Evolutionary conservation across 2,329 filamentous ascomycete species (phyloP).

Genomic region (Thielaviopsis populi): DNA sequence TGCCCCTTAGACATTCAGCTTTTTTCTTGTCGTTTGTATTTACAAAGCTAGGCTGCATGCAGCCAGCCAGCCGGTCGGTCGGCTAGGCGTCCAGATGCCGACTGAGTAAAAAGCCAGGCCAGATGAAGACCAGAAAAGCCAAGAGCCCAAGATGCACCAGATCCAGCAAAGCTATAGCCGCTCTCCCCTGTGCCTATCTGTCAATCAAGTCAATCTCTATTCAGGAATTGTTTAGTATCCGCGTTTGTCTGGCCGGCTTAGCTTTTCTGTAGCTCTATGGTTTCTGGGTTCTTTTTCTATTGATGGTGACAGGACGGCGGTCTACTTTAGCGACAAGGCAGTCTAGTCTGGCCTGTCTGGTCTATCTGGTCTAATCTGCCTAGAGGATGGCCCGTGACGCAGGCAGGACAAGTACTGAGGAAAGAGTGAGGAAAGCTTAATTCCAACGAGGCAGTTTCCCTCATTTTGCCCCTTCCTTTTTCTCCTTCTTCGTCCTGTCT

Average conservation of each 20-base stretch:
- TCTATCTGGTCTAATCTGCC: background rate
- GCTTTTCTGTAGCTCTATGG: background rate
- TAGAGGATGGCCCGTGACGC: background rate
- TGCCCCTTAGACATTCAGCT: background rate
- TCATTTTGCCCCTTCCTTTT: background rate
- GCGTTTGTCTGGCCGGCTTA: too few species aligned
- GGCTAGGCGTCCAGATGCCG: too few species aligned
- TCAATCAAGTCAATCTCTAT: background rate
- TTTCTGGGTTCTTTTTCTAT: background rate
- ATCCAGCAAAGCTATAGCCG: background rate
- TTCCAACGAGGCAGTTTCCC: background rate
- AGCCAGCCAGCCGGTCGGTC: background rate
- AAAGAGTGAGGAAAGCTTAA: background rate
- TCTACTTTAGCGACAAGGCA: too few species aligned
- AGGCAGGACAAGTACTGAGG: background rate
- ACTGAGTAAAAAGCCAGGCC: background rate
- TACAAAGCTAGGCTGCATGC: background rate
- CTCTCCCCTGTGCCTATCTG: background rate
- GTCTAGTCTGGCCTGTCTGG: background rate
- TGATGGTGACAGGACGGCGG: too few species aligned
- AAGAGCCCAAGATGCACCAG: background rate
- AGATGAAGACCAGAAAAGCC: background rate
- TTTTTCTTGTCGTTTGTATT: background rate
- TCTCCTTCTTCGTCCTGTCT: background rate
- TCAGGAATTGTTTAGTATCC: too few species aligned